Percentiles rank a stretch among this genome's conserved stretches.
These are phyloP conservation scores for Candida michaelii DNA, from an alignment of 805 yeast species.

Conservation along the genomic window DNA sequence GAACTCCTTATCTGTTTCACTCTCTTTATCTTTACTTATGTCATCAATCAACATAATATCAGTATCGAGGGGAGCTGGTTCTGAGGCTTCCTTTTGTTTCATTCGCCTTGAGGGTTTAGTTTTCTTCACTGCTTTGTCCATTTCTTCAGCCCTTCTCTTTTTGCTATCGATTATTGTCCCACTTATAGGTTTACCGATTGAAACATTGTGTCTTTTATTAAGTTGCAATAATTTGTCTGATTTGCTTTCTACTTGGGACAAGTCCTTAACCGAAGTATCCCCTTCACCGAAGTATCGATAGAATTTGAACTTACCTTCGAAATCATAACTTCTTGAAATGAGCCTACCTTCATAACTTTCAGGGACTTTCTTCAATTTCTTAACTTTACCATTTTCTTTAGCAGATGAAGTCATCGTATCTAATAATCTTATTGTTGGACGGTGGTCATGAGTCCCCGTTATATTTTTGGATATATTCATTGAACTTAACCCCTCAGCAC, in stretches of 20 bases:
- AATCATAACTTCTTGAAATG: constrained; percentile 65
- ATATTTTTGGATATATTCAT: constrained; percentile 51
- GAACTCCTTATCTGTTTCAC: not conserved
- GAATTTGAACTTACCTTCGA: constrained; percentile 71
- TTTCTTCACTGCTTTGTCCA: not conserved
- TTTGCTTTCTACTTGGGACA: not conserved
- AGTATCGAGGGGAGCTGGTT: not conserved
- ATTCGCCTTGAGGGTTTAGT: not conserved
- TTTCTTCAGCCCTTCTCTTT: constrained; percentile 5
- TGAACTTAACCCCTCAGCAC: constrained; percentile 58
- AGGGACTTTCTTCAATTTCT: constrained; percentile 24
- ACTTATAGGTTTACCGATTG: constrained; percentile 27
- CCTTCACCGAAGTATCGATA: constrained; percentile 49
- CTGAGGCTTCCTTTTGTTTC: not conserved
- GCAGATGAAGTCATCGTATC: constrained; percentile 47
- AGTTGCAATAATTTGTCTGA: constrained; percentile 6
- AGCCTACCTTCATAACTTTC: constrained; percentile 27
- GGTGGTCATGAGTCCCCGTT: constrained; percentile 54
- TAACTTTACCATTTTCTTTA: constrained; percentile 27
- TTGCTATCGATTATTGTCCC: constrained; percentile 13
- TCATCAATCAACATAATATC: not conserved
- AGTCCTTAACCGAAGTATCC: not conserved
- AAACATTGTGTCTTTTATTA: constrained; percentile 16
- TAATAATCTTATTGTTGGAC: constrained; percentile 51
- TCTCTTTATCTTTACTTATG: not conserved